Evolutionary conservation across 75 land plant species (phyloP).

Genomic region (Sequoiadendron giganteum): DNA sequence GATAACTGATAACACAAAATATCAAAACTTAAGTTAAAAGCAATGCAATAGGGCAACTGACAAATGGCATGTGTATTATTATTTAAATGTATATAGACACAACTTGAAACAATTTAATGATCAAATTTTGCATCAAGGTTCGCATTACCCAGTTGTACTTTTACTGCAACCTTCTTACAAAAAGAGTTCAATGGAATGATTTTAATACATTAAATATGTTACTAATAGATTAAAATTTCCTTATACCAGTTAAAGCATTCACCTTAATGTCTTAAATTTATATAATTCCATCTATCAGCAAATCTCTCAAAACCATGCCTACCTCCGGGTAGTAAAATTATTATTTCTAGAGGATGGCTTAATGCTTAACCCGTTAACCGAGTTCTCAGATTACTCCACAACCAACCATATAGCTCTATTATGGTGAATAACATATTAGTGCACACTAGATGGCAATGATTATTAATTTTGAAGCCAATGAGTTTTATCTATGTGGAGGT

Average conservation of each 20-base stretch:
- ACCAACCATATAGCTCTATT: background rate
- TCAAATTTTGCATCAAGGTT: background rate
- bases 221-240: background rate
- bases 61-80: too few species aligned
- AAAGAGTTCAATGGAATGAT: too few species aligned
- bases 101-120: too few species aligned
- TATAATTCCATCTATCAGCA: too few species aligned
- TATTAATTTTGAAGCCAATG: too few species aligned
- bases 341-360: background rate
- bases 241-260: background rate
- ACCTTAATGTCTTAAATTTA: background rate
- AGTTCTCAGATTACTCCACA: background rate
- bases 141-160: background rate
- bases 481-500: too few species aligned
- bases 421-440: background rate
- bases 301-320: too few species aligned
- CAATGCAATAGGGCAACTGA: too few species aligned
- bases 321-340: too few species aligned
- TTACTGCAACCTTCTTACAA: background rate
- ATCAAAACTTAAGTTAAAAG: too few species aligned
- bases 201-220: background rate
- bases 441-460: background rate
- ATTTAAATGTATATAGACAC: too few species aligned
- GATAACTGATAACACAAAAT: too few species aligned
- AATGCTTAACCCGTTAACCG: background rate